Percentiles rank a stretch among this genome's conserved stretches.
These are phyloP conservation scores for Avena sativa DNA, from an alignment of 176 grass and related monocot genomes.

Conservation along the genomic window DNA sequence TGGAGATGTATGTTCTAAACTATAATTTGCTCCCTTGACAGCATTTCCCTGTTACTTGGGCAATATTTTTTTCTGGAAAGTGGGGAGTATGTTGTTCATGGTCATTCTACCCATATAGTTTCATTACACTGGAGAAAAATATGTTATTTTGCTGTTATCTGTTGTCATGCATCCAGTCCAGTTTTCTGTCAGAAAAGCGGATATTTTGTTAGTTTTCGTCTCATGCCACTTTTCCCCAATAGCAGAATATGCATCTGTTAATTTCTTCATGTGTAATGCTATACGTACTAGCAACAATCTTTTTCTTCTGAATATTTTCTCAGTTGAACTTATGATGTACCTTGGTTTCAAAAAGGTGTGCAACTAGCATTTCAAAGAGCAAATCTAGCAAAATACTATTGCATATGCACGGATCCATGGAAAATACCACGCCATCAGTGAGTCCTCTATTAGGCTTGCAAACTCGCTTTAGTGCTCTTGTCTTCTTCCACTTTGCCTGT, in stretches of 20 bases:
- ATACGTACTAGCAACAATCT: conserved; percentile 4
- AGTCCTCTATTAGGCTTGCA: background rate
- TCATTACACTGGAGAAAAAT: background rate
- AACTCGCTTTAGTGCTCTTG: background rate
- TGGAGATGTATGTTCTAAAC: conserved; percentile 72
- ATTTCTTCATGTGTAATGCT: background rate
- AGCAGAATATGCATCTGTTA: conserved; percentile 9
- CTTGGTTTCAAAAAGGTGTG: background rate
- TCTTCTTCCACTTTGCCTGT: background rate
- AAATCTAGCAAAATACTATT: background rate
- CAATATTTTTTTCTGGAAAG: background rate
- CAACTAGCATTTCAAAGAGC: background rate
- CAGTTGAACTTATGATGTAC: background rate
- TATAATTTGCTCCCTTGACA: background rate
- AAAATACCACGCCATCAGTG: background rate
- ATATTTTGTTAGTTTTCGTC: background rate
- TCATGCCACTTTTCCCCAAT: conserved; percentile 5
- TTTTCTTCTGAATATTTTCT: background rate
- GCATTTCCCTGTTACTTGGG: conserved; percentile 3
- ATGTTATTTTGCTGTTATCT: background rate
- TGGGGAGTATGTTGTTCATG: background rate
- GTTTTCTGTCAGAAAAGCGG: background rate
- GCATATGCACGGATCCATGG: background rate
- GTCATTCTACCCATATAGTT: conserved; percentile 1
- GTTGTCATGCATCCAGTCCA: background rate